A percentile compares a stretch with the other conserved stretches of the same genome.
phyloP scores from a whole-genome alignment of 2,329 filamentous ascomycete species.

The Drechslerella coelobrocha region DNA sequence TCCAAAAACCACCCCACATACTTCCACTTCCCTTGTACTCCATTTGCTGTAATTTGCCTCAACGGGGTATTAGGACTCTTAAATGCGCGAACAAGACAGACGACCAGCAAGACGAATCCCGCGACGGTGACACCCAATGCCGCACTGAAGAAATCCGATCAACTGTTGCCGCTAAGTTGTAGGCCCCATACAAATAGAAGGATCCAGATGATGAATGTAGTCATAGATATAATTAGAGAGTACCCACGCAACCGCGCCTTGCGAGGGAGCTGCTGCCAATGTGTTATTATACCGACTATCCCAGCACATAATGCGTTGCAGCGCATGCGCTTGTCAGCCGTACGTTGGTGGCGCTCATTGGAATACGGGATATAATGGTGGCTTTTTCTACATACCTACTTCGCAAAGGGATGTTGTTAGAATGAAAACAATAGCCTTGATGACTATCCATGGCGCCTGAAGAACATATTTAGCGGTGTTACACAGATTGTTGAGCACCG shows the following conservation, averaged over 20 bases:
- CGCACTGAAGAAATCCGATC: slow-evolving; percentile 11
- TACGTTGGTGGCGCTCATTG: no score
- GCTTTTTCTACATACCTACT: no score
- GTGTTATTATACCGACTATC: slow-evolving; percentile 28
- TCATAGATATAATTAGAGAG: slow-evolving; percentile 33
- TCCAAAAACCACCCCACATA: slow-evolving; percentile 23
- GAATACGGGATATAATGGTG: no score
- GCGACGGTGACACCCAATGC: slow-evolving; percentile 19
- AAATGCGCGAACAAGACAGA: slow-evolving; percentile 27
- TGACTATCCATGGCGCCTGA: slow-evolving; percentile 10
- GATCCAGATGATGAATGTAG: slow-evolving; percentile 31
- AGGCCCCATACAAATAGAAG: slow-evolving; percentile 31
- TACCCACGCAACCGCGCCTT: slow-evolving; percentile 27
- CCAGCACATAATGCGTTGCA: background rate
- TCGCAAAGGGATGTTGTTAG: slow-evolving; percentile 13
- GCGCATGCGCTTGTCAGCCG: background rate
- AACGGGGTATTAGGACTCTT: slow-evolving; percentile 13
- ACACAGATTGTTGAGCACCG: slow-evolving; percentile 13
- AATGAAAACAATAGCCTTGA: slow-evolving; percentile 13
- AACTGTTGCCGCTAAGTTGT: slow-evolving; percentile 13
- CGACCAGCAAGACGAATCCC: slow-evolving; percentile 30
- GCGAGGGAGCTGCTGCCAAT: slow-evolving; percentile 19
- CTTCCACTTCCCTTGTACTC: slow-evolving; percentile 5
- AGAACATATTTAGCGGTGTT: slow-evolving; percentile 18
- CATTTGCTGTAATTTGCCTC: slow-evolving; percentile 3